A percentile compares a stretch with the other conserved stretches of the same genome.
These are phyloP conservation scores for Rhizomucor pusillus DNA, from an alignment of 371 early-diverging fungal species.

Conservation along the genomic window DNA sequence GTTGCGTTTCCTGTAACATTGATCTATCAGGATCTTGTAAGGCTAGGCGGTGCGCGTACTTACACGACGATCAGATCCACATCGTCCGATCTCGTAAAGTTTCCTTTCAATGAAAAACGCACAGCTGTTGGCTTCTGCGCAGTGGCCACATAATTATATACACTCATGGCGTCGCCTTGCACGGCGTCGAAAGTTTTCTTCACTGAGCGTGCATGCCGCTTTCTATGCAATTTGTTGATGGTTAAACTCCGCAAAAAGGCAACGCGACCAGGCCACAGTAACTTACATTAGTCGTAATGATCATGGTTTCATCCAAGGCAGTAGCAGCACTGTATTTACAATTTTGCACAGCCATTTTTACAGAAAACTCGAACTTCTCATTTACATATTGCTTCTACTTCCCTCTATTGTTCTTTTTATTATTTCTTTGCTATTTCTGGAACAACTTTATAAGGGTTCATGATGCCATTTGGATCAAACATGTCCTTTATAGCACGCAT, in stretches of 20 bases:
- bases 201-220: too few species aligned
- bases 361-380: too few species aligned
- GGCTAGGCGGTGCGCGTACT: neutral
- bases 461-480: conserved; percentile 63
- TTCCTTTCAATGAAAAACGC: conserved; percentile 18
- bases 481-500: conserved; percentile 57
- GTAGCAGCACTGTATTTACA: too few species aligned
- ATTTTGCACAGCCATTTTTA: too few species aligned
- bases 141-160: conserved; percentile 23
- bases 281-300: too few species aligned
- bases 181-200: too few species aligned
- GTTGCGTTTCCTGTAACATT: conserved; percentile 53
- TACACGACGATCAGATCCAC: conserved; percentile 22
- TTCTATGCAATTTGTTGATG: too few species aligned
- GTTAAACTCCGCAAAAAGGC: too few species aligned
- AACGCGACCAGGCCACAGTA: too few species aligned
- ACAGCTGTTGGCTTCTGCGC: conserved; percentile 24
- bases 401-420: too few species aligned
- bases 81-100: conserved; percentile 13
- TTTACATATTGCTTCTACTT: too few species aligned
- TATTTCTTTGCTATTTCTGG: conserved; percentile 9
- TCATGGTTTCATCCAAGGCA: too few species aligned
- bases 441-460: conserved; percentile 67
- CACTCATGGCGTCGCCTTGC: conserved; percentile 10
- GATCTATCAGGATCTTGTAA: neutral